Evolutionary conservation across 495 filamentous ascomycete species (phyloP).

Genomic region (Cryomyces minteri): DNA sequence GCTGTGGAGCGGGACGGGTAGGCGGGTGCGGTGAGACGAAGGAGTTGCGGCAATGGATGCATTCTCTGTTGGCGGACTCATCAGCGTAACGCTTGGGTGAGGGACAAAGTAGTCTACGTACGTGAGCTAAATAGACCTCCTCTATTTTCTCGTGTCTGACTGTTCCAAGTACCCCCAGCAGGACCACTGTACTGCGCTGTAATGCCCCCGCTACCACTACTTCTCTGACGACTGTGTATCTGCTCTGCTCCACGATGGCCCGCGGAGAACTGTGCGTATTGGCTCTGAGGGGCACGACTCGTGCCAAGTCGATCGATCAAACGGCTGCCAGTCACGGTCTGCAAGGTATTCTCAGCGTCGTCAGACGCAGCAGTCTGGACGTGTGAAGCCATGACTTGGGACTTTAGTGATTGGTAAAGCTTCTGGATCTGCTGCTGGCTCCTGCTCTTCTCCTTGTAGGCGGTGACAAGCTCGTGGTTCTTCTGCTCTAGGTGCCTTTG

Average conservation of each 20-base stretch:
- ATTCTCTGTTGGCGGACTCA: slow-evolving; percentile 2
- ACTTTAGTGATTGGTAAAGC: slow-evolving; percentile 69
- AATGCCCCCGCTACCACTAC: slow-evolving; percentile 26
- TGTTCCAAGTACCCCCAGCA: too few species aligned
- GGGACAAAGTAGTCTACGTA: too few species aligned
- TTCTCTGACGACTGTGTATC: slow-evolving; percentile 27
- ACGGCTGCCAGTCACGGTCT: slow-evolving; percentile 10
- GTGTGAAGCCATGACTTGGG: slow-evolving; percentile 46
- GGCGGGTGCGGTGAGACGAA: slow-evolving; percentile 6
- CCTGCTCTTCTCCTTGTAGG: slow-evolving; percentile 53
- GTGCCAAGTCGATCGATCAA: slow-evolving; percentile 12
- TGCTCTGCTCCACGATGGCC: slow-evolving; percentile 24
- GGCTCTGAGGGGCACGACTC: background rate
- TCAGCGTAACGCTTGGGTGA: too few species aligned
- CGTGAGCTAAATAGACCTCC: too few species aligned
- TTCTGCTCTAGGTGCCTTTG: slow-evolving; percentile 52
- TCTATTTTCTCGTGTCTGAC: too few species aligned
- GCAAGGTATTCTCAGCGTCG: slow-evolving; percentile 39
- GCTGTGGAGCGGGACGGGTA: slow-evolving; percentile 3
- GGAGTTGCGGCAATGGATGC: slow-evolving; percentile 7
- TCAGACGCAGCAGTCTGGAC: slow-evolving; percentile 54
- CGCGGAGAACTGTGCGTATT: slow-evolving; percentile 14
- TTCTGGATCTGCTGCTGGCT: slow-evolving; percentile 65
- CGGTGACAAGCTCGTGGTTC: slow-evolving; percentile 54
- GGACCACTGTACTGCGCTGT: too few species aligned